Percentiles rank a stretch among this genome's conserved stretches.
Conservation (phyloP, 345 rosid species). For the Linum trigynum region DNA sequence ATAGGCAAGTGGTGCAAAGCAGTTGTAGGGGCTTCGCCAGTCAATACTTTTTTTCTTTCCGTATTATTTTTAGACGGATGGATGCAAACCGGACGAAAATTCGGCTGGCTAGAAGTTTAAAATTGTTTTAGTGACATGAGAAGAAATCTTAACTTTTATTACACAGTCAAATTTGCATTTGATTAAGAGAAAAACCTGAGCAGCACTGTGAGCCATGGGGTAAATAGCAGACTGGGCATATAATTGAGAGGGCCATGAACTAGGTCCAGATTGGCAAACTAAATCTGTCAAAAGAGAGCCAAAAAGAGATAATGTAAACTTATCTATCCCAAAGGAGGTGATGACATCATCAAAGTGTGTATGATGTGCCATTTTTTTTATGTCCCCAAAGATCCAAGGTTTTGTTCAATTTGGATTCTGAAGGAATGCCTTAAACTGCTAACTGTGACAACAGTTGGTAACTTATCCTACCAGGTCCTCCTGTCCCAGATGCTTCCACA, state of each 20-base stretch:
- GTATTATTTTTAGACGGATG: background rate
- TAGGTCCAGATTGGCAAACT: slow-evolving; percentile 98
- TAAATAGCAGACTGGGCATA: slow-evolving; percentile 77
- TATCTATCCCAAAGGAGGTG: background rate
- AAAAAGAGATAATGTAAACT: background rate
- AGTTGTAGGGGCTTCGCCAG: background rate
- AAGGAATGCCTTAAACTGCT: no score
- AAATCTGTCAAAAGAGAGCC: slow-evolving; percentile 43
- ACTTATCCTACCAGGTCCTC: slow-evolving; percentile 66
- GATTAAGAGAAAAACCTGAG: slow-evolving; percentile 55
- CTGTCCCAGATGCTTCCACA: slow-evolving; percentile 94
- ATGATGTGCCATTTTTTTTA: background rate
- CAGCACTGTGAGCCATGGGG: slow-evolving; percentile 98
- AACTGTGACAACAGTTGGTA: no score
- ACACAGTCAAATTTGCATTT: background rate
- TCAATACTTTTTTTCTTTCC: background rate
- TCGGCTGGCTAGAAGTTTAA: background rate
- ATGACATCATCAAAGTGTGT: background rate
- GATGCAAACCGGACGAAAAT: background rate
- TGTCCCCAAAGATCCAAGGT: background rate
- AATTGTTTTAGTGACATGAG: background rate
- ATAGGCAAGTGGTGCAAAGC: background rate
- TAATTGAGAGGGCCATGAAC: slow-evolving; percentile 77
- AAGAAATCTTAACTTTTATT: background rate
- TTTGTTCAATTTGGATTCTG: no score